Base-by-base conservation (phyloP, 805 yeast genomes). In the Candida morakotiae region DNA sequence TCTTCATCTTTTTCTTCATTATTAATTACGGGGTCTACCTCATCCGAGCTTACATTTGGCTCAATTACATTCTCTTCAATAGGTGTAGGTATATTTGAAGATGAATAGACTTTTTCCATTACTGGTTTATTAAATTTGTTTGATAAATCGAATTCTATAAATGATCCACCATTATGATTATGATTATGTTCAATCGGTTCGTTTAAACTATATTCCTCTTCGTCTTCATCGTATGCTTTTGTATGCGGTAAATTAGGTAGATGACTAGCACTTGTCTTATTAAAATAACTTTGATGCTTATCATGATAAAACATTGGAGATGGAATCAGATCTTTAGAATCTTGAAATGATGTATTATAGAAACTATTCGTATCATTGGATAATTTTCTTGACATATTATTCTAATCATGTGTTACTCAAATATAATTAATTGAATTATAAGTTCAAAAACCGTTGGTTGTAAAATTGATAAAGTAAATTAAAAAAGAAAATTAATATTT, bases 1-100 rank as follows among this genome's bases (percentile, higher is more conserved):
- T 62, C 67, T 27, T 62, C 67, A 3, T 49, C 56, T 21, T 21
- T 9, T 7, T 27, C 14, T 15, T 35, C 20, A 7, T 23, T 25
- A 13, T 25, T 20, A 20, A 24, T 24, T n/a, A 24, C 22, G 6
- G 5, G 28, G 14, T 20, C 25, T 9, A 6, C 17, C 9, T 15
- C 23, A n/a, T n/a, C n/a, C n/a, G n/a, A n/a, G n/a, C n/a, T n/a
- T 16, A 7, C 7, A n/a, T n/a, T n/a, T 5, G n/a, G 11, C 11
- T 17, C 18, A 3, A 17, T n/a, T 24, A 20, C 26, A 3, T 32
- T 22, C 21, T 34, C 28, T 10, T 20, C 28, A 7, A 28, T 21
- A 9, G 22, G 22, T 5, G 30, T 19, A 4, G 15, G 25, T 21
- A 33, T 4, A 10, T 24, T 38, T 10, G 41, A 28, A n/a, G 28